A percentile compares a stretch with the other conserved stretches of the same genome.
Conservation (phyloP, 176 grass and related monocot genomes). For the Juncus effusus region DNA sequence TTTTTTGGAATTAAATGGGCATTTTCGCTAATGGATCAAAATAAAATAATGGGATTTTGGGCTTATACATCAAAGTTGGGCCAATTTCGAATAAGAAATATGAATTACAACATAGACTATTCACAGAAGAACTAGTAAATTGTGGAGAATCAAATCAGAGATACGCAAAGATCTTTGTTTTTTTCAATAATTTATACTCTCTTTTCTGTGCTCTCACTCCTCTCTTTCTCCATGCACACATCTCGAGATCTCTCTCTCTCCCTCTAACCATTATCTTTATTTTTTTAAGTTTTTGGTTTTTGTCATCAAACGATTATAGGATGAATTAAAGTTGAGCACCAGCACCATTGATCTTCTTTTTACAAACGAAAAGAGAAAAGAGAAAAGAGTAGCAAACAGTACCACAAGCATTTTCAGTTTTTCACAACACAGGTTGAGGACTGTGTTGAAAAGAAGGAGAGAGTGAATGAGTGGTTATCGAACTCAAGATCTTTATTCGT, state of each 20-base stretch:
- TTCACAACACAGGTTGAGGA: background rate
- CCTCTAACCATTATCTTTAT: background rate
- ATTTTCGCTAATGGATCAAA: too few species aligned
- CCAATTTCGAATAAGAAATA: background rate
- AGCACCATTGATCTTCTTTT: background rate
- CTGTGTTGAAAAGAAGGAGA: constrained; percentile 14
- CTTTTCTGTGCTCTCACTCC: constrained; percentile 7
- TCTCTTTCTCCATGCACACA: constrained; percentile 23
- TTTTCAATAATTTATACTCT: background rate
- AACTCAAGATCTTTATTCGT: background rate
- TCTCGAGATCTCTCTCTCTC: constrained; percentile 13
- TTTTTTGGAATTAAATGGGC: too few species aligned
- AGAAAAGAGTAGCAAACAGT: background rate
- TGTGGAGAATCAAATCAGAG: constrained; percentile 14
- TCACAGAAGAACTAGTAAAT: background rate
- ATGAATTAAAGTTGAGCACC: background rate
- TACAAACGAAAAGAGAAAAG: background rate
- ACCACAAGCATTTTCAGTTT: constrained; percentile 9
- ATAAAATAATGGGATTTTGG: too few species aligned
- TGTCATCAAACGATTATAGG: background rate
- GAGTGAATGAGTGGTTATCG: background rate
- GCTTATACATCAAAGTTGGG: too few species aligned
- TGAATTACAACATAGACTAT: background rate
- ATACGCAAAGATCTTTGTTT: constrained; percentile 2
- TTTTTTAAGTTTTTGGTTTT: constrained; percentile 1